Conservation (phyloP, 805 yeast species). For the Yarrowia deformans region DNA sequence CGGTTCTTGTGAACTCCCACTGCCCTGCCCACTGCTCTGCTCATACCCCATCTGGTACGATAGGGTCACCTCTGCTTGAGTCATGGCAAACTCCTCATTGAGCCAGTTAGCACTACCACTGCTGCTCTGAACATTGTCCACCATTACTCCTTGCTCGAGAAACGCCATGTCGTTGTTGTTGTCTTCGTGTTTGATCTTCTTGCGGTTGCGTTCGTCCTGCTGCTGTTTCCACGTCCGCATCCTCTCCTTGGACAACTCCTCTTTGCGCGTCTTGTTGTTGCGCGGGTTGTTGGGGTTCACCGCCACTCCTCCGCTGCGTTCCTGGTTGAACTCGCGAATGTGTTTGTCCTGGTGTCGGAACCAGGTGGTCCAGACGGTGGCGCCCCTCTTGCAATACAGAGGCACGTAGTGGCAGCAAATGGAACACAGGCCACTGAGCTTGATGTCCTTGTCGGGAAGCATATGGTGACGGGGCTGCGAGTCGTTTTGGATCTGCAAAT, state of each 20-base stretch:
- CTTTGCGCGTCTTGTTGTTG: conserved; percentile 10
- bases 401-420: conserved; percentile 14
- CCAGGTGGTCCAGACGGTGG: conserved; percentile 28
- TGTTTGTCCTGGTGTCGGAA: conserved; percentile 37
- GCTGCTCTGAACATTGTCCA: not conserved
- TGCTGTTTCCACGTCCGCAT: not conserved
- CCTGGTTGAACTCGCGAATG: conserved; percentile 24
- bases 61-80: not conserved
- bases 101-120: not conserved
- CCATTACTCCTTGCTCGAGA: not conserved
- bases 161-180: not conserved
- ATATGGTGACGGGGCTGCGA: not conserved
- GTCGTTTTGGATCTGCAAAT: conserved; percentile 10
- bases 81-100: conserved; percentile 5
- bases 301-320: conserved; percentile 1
- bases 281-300: conserved; percentile 15
- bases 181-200: not conserved
- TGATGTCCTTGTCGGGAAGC: conserved; percentile 11
- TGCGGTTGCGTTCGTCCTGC: not conserved
- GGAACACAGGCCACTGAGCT: conserved; percentile 21
- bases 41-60: not conserved
- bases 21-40: not conserved
- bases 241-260: conserved; percentile 10
- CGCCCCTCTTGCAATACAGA: conserved; percentile 17
- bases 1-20: no score